Conservation (phyloP, 768 basidiomycete species). For the Lactarius psammicola region DNA sequence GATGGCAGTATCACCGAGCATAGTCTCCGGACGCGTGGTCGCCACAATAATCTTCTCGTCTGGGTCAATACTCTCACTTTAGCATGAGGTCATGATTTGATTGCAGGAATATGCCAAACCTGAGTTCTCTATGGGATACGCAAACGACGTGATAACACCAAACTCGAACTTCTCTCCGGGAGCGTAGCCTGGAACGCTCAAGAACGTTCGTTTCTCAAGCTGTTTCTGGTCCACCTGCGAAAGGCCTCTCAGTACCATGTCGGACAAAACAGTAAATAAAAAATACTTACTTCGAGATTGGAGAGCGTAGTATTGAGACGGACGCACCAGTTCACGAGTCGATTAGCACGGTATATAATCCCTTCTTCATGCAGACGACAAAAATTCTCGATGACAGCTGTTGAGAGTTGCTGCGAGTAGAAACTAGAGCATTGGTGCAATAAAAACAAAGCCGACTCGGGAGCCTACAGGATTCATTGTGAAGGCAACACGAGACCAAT, state of each 20-base stretch:
- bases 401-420: conserved; percentile 54
- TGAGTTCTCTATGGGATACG: conserved; percentile 85
- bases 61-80: background rate
- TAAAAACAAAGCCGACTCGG: background rate
- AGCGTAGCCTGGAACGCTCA: conserved; percentile 94
- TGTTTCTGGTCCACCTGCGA: conserved; percentile 87
- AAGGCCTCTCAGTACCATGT: background rate
- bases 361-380: conserved; percentile 90
- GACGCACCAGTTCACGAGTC: conserved; percentile 96
- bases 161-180: conserved; percentile 96
- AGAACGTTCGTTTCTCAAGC: conserved; percentile 75
- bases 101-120: conserved; percentile 43
- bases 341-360: conserved; percentile 77
- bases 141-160: conserved; percentile 74
- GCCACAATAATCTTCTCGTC: conserved; percentile 56
- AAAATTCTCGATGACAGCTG: conserved; percentile 88
- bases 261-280: background rate
- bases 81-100: background rate
- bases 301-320: conserved; percentile 93
- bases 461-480: conserved; percentile 83
- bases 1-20: conserved; percentile 96
- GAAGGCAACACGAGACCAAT: conserved; percentile 93
- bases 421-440: background rate
- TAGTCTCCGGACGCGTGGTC: conserved; percentile 97
- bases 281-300: conserved; percentile 71